Evolutionary conservation across 176 grass and related monocot species (phyloP), one percentile per base, ranked within the genome.

Genomic region (Cocos nucifera): DNA sequence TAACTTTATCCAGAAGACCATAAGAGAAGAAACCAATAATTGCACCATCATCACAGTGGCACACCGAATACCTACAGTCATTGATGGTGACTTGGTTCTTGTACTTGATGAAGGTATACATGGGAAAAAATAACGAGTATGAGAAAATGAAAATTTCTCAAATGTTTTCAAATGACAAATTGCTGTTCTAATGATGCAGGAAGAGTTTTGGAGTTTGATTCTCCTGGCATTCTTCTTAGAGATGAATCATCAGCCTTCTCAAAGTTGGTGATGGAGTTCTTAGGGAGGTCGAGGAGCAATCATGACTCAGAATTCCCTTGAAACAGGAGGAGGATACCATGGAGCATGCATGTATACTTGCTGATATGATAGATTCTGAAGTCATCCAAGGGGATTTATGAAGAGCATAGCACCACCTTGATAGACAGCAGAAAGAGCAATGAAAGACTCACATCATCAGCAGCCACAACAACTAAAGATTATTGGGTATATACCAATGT

Each of bases 31-130:
- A 71, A 89, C 90, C 7, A 66, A 48, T 56, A 67, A 59, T 18
- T 95, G 67, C 67, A 95, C 90, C 6, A 85, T 89, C 44, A 75
- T 95, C 26, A 89, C 90, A 22, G 79, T 95, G 56, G 85, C 90
- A 50, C 90, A 95, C 16, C 78, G 90, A 28, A 89, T 95, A 69
- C 90, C 90, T 57, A 95, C 90, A 18, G 76, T 95, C 69, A 83
- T 95, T 51, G 85, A 95, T 61, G 89, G 82, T 17, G 79, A 95
- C 74, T 69, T 89, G 57, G 82, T 95, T 69, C 77, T 95, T 21
- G 85, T 95, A 49, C 90, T 89, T 16, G 82, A 64, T 59, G 90
- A 85, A 86, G 90, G 90, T 95, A 89, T 58, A 71, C 62, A 71
- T 16, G 14, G 35, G 35, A 14, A 44, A 44, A 44, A 44, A 30